Percentiles rank a stretch among this genome's conserved stretches.
Evolutionary conservation across 2,329 filamentous ascomycete genomes (phyloP).

Genomic region (Penicillium sp.): DNA sequence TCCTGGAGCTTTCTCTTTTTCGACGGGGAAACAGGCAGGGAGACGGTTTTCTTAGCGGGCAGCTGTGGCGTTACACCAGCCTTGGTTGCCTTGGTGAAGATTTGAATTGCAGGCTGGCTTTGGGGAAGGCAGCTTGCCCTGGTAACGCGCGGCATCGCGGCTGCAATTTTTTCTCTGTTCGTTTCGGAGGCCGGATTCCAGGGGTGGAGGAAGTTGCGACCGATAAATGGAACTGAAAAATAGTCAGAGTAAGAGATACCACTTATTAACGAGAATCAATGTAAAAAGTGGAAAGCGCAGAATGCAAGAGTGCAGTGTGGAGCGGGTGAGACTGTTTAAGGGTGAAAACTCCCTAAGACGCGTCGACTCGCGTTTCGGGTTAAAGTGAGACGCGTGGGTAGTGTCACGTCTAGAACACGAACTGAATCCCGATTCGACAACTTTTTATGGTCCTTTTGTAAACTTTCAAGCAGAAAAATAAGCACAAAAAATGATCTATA

Average conservation of each 20-base stretch:
- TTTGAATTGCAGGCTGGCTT: conserved; percentile 43
- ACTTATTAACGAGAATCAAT: not conserved
- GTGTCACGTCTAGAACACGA: not conserved
- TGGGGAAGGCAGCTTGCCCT: conserved; percentile 32
- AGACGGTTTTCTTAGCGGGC: conserved; percentile 33
- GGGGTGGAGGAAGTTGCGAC: conserved; percentile 11
- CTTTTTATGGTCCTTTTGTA: not conserved
- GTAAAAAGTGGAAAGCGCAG: conserved; percentile 5
- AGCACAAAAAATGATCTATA: not conserved
- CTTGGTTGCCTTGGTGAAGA: conserved; percentile 48
- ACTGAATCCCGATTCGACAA: not conserved
- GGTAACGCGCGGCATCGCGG: conserved; percentile 34
- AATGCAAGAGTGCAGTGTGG: not conserved
- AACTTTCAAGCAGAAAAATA: not conserved
- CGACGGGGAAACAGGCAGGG: conserved; percentile 36
- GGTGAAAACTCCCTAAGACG: not conserved
- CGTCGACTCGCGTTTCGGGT: conserved; percentile 4
- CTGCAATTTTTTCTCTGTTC: conserved; percentile 18
- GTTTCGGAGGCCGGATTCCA: not conserved
- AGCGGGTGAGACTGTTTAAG: not conserved
- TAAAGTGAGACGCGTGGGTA: conserved; percentile 4
- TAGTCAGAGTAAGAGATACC: conserved; percentile 25
- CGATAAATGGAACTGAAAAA: conserved; percentile 9
- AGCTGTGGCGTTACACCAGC: conserved; percentile 32
- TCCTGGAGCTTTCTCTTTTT: conserved; percentile 43